Evolutionary conservation across 306 rosid species (phyloP), one percentile per base, ranked within the genome.

Genomic region (Oemleria cerasiformis): DNA sequence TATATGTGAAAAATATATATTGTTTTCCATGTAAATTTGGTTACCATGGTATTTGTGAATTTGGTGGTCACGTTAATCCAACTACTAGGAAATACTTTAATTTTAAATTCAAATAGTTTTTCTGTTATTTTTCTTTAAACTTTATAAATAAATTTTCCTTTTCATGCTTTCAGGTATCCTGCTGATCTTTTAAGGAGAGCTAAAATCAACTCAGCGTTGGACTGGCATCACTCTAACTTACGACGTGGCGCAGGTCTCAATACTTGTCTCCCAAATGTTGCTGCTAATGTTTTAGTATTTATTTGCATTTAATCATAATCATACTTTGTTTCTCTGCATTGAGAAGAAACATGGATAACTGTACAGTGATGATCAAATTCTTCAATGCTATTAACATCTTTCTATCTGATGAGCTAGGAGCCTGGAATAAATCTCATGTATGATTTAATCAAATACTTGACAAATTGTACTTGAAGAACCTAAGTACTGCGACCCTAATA

Each of bases 141-240:
- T 63, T 47, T 39, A 38, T 20, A 70, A 62, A 51, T 34, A 67
- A 57, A 56, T 39, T 56, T 72, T 55, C 59, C 43, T 40, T 79
- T 79, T 68, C 43, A 57, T 82, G 73, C 69, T 49, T 41, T 74
- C 65, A 93, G 98, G 97, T 91, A 88, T 78, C 97, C 98, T 38
- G 80, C 92, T 72, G 98, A 93, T 86, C 79, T 83, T 73, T 82
- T 81, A 49, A 81, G 88, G 86, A 90, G 90, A 86, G 96, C 97
- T 74, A 91, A 76, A 86, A 86, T 91, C 45, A 79, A 93, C 65
- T 86, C 89, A 0, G 91, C 88, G 42, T 75, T 93, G 84, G 90
- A 91, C 82, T 93, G 97, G 98, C 89, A 93, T 70, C 98, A 94
- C 77, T 75, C 81, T 56, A 87, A 91, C 64, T 81, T 93, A 83